Percentiles rank a stretch among this genome's conserved stretches.
phyloP scores from a whole-genome alignment of 2,329 filamentous ascomycete species.

The Cladobotryum mycophilum region DNA sequence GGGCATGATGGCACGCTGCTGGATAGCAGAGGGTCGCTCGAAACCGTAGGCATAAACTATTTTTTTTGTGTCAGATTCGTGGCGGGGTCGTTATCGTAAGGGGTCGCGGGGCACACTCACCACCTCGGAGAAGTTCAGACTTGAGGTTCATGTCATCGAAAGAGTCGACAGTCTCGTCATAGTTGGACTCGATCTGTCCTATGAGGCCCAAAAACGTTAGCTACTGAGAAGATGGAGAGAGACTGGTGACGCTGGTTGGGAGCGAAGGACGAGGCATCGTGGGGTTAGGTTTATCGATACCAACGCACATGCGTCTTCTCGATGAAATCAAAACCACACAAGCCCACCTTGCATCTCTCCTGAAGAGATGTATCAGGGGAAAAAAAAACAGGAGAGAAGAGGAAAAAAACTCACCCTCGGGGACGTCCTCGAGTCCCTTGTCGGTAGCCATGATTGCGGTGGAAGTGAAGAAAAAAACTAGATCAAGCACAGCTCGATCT shows the following conservation, averaged over 20 bases:
- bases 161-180: constrained; percentile 98
- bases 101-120: constrained; percentile 30
- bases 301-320: not conserved
- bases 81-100: not conserved
- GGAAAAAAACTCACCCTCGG: constrained; percentile 64
- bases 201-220: constrained; percentile 24
- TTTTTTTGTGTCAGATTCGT: constrained; percentile 18
- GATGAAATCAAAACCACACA: not conserved
- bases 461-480: constrained; percentile 46
- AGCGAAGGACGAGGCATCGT: constrained; percentile 4
- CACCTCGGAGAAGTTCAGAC: constrained; percentile 94
- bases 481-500: constrained; percentile 77
- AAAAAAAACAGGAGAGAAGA: not conserved
- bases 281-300: constrained; percentile 6
- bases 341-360: not conserved
- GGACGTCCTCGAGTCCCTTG: constrained; percentile 97
- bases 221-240: constrained; percentile 4
- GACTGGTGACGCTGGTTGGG: not conserved
- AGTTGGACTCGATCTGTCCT: constrained; percentile 99
- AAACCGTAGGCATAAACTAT: constrained; percentile 98
- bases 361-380: not conserved
- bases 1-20: constrained; percentile 99
- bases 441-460: constrained; percentile 97
- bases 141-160: constrained; percentile 99
- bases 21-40: constrained; percentile 98